Evolutionary conservation across 352 stramenopile genomes (phyloP).

Genomic region (Phytophthora chlamydospora): DNA sequence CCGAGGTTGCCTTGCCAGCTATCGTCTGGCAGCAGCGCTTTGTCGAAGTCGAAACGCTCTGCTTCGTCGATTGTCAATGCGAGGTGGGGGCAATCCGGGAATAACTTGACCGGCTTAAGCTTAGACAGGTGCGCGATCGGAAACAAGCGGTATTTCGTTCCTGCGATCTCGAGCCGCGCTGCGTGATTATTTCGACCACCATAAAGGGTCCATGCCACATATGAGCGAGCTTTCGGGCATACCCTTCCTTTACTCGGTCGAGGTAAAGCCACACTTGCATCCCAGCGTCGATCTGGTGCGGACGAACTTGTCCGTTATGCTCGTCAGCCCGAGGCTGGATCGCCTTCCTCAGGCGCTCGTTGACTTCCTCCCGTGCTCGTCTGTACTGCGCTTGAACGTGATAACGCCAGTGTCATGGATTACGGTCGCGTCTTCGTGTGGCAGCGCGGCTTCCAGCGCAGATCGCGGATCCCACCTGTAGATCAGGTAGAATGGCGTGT

Average conservation of each 20-base stretch:
- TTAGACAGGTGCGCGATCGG: slow-evolving; percentile 26
- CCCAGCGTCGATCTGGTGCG: not conserved
- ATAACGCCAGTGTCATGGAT: not conserved
- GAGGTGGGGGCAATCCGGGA: not conserved
- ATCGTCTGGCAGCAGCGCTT: slow-evolving; percentile 10
- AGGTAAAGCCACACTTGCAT: not conserved
- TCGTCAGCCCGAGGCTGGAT: not conserved
- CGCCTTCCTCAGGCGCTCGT: not conserved
- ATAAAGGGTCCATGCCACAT: not conserved
- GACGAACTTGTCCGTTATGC: not conserved
- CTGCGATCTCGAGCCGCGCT: slow-evolving; percentile 3
- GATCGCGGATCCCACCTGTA: slow-evolving; percentile 1
- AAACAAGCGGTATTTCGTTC: slow-evolving; percentile 10
- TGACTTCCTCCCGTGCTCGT: not conserved
- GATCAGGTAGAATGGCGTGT: not conserved
- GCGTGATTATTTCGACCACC: slow-evolving; percentile 13
- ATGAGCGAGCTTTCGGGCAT: slow-evolving; percentile 27
- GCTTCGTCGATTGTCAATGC: not conserved
- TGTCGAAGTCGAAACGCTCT: slow-evolving; percentile 29
- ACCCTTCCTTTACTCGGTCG: not conserved
- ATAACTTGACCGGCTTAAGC: slow-evolving; percentile 8
- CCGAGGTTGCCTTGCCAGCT: not conserved
- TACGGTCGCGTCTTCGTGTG: not conserved
- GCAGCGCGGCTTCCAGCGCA: slow-evolving; percentile 9
- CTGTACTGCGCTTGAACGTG: slow-evolving; percentile 2